Conservation (phyloP, 176 grass and related monocot genomes). For the Rhynchospora breviuscula region DNA sequence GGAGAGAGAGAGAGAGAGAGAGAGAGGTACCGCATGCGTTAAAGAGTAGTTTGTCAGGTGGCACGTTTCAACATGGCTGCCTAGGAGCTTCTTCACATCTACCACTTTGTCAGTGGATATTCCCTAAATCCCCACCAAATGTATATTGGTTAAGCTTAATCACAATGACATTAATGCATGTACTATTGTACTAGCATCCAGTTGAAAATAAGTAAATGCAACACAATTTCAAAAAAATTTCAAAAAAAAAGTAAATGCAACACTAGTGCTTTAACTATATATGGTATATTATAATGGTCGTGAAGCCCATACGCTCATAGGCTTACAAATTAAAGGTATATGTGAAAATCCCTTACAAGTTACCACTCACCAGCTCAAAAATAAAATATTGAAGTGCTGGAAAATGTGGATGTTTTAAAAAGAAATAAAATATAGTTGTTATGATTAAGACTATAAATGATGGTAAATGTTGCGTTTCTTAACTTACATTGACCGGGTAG, state of each 20-base stretch:
- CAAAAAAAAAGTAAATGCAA: background rate
- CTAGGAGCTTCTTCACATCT: conserved; percentile 77
- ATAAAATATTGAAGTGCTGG: background rate
- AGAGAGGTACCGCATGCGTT: conserved; percentile 59
- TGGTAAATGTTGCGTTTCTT: background rate
- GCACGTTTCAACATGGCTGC: conserved; percentile 75
- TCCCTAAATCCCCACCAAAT: conserved; percentile 40
- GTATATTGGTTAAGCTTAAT: background rate
- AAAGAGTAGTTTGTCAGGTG: conserved; percentile 92
- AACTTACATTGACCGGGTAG: background rate
- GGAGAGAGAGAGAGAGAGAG: background rate
- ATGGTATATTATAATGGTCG: background rate
- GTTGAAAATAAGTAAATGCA: background rate
- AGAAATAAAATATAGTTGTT: background rate
- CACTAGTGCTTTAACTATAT: background rate
- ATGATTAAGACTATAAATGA: background rate
- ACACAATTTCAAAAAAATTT: too few relatives aligned
- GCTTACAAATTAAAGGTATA: background rate
- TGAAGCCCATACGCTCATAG: background rate
- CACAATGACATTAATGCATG: background rate
- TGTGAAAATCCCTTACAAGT: background rate
- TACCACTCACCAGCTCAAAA: background rate
- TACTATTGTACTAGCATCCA: background rate
- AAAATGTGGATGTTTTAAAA: background rate
- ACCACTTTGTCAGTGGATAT: conserved; percentile 85